A percentile compares a stretch with the other conserved stretches of the same genome.
These are phyloP conservation scores for Lecanosticta acicola DNA, from an alignment of 2,329 filamentous ascomycete species.

Conservation along the genomic window DNA sequence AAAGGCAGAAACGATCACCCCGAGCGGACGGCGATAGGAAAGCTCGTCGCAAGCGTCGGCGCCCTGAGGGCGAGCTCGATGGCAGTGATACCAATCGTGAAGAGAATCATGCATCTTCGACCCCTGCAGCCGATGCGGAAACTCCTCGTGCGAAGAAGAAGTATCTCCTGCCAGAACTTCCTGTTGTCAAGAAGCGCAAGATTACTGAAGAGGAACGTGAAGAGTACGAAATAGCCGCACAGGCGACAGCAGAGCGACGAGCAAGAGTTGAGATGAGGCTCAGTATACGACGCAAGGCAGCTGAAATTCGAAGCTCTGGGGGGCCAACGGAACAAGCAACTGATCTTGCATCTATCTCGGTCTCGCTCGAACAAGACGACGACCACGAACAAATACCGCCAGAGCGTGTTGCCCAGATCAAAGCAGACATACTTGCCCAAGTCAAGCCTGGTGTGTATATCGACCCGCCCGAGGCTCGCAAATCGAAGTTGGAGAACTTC, in stretches of 20 bases:
- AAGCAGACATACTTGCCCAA: slow-evolving; percentile 30
- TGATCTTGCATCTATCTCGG: no score
- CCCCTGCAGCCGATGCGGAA: background rate
- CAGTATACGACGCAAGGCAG: slow-evolving; percentile 6
- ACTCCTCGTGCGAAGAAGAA: background rate
- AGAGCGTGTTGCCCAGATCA: slow-evolving; percentile 23
- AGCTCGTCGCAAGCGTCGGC: background rate
- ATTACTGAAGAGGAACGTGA: slow-evolving; percentile 17
- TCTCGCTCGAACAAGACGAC: background rate
- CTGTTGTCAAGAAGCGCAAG: slow-evolving; percentile 9
- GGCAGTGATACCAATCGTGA: no score
- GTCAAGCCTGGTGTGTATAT: slow-evolving; percentile 38
- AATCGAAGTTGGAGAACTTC: slow-evolving; percentile 25
- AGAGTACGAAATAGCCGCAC: slow-evolving; percentile 17
- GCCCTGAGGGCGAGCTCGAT: background rate
- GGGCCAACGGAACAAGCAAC: no score
- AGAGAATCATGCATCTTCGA: no score
- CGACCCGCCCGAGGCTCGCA: slow-evolving; percentile 41
- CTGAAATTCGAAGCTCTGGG: background rate
- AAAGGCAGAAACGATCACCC: background rate
- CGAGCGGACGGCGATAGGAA: background rate
- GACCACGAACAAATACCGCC: slow-evolving; percentile 8
- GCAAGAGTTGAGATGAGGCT: slow-evolving; percentile 10
- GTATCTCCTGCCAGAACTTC: slow-evolving; percentile 1
- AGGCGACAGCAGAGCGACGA: slow-evolving; percentile 11